Conservation (phyloP, 768 basidiomycete species). For the Mycena filopes region DNA sequence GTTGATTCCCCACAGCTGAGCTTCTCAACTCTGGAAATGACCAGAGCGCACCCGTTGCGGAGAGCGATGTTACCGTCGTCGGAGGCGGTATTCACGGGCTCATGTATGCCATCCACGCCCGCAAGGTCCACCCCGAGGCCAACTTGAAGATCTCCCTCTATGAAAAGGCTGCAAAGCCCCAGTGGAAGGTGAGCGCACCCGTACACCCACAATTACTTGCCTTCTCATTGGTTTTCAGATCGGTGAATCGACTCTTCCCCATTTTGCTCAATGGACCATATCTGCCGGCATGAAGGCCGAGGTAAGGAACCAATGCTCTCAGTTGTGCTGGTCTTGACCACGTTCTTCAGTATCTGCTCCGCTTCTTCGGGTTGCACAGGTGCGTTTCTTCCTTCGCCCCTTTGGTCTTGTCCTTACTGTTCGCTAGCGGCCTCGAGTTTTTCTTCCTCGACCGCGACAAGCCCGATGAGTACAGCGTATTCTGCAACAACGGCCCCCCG, state of each 20-base stretch:
- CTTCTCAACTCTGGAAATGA: constrained; percentile 17
- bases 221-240: constrained; percentile 3
- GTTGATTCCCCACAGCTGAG: background rate
- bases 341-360: constrained; percentile 11
- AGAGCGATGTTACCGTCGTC: constrained; percentile 21
- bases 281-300: constrained; percentile 25
- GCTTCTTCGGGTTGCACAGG: constrained; percentile 26
- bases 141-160: constrained; percentile 21
- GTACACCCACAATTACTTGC: background rate
- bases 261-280: constrained; percentile 25
- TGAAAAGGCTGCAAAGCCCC: constrained; percentile 15
- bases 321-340: background rate
- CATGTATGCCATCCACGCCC: constrained; percentile 17
- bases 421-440: constrained; percentile 19
- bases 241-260: constrained; percentile 31
- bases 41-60: background rate
- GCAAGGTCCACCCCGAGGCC: constrained; percentile 15
- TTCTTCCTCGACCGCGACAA: constrained; percentile 28
- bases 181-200: constrained; percentile 12
- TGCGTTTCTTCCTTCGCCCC: too few species aligned
- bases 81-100: constrained; percentile 23
- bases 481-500: constrained; percentile 30
- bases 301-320: background rate
- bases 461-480: constrained; percentile 19
- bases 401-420: too few species aligned